Conservation (phyloP, 192 early-diverging fungal genomes). For the Dissophora ornata region DNA sequence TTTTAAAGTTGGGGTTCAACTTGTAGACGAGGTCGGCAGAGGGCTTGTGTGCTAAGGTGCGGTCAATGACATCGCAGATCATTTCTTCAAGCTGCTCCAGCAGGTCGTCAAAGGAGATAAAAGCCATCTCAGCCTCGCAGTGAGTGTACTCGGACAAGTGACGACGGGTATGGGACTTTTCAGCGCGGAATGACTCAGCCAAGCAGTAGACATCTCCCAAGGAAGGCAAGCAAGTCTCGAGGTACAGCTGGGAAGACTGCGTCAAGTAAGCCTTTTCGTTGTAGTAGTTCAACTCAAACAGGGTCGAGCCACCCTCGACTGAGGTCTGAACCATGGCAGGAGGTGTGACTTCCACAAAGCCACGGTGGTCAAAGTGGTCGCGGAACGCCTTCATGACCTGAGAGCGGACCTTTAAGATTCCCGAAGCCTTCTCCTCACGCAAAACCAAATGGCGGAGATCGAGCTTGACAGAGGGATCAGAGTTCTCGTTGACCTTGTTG, state of each 20-base stretch:
- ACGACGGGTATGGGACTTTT: conserved; percentile 95
- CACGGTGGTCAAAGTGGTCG: conserved; percentile 85
- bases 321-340: conserved; percentile 99
- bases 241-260: conserved; percentile 98
- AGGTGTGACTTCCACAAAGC: conserved; percentile 93
- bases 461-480: conserved; percentile 86
- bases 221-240: conserved; percentile 95
- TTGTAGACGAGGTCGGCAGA: conserved; percentile 82
- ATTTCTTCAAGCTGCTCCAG: conserved; percentile 90
- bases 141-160: conserved; percentile 97
- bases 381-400: conserved; percentile 94
- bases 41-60: conserved; percentile 79
- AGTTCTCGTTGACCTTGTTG: conserved; percentile 90
- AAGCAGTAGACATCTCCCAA: conserved; percentile 97
- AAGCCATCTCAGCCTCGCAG: conserved; percentile 96
- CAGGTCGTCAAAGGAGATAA: conserved; percentile 93
- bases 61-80: conserved; percentile 85
- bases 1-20: conserved; percentile 92
- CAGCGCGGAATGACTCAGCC: conserved; percentile 97
- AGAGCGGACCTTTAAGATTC: conserved; percentile 87
- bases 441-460: conserved; percentile 98
- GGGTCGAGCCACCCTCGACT: conserved; percentile 96
- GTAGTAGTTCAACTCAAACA: conserved; percentile 97
- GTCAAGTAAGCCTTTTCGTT: conserved; percentile 97
- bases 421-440: conserved; percentile 90